phyloP scores from a whole-genome alignment of 257 asterid species.

The Paulownia fortunei region DNA sequence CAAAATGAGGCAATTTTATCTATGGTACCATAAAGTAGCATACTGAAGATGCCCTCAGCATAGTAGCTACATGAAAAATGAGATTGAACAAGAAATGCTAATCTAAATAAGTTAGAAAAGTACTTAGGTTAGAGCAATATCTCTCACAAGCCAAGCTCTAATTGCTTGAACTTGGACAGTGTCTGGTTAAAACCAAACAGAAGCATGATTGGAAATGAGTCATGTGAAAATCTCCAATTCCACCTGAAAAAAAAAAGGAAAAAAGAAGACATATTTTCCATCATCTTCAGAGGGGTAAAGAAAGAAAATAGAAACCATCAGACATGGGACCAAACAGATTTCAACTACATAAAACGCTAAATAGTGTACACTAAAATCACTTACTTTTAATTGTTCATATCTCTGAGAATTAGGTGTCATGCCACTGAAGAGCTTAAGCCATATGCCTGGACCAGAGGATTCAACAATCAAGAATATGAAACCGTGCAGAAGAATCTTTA shows the following conservation, averaged over 20 bases:
- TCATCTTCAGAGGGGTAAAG: background rate
- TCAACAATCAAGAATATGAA: slow-evolving; percentile 12
- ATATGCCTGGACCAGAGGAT: slow-evolving; percentile 6
- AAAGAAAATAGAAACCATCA: background rate
- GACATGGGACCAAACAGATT: background rate
- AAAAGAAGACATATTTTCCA: background rate
- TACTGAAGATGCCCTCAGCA: background rate
- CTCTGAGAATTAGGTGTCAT: background rate
- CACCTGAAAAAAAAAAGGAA: background rate
- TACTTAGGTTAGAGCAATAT: background rate
- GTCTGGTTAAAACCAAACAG: background rate
- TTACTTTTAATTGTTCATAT: background rate
- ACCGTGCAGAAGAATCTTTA: background rate
- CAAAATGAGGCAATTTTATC: background rate
- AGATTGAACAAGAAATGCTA: slow-evolving; percentile 10
- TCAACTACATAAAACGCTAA: background rate
- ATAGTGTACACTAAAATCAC: background rate
- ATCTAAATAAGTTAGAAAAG: background rate
- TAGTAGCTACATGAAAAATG: background rate
- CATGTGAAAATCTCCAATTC: background rate
- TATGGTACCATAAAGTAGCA: background rate
- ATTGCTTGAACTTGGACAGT: background rate
- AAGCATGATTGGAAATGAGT: background rate
- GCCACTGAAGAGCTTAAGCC: background rate
- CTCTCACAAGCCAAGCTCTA: slow-evolving; percentile 10